These are phyloP conservation scores for Xylaria polymorpha DNA, from an alignment of 2,329 filamentous ascomycete genomes.

Conservation along the genomic window DNA sequence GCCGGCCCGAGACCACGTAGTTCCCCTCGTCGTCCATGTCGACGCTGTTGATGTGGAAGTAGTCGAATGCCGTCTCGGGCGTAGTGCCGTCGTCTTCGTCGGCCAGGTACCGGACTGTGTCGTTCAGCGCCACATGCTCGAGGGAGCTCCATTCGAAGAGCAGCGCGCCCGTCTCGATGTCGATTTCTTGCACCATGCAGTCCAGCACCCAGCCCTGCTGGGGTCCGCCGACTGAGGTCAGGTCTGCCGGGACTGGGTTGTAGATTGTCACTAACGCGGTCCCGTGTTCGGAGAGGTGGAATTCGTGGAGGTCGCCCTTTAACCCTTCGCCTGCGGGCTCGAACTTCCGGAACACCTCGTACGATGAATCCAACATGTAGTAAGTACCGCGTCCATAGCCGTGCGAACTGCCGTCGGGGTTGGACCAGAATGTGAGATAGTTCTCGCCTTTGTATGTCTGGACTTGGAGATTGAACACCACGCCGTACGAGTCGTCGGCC, in stretches of 20 bases:
- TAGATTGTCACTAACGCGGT: constrained; percentile 41
- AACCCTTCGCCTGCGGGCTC: constrained; percentile 45
- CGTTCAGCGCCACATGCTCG: constrained; percentile 33
- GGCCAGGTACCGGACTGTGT: constrained; percentile 35
- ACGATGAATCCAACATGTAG: constrained; percentile 51
- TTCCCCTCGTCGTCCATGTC: constrained; percentile 51
- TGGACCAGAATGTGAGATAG: constrained; percentile 54
- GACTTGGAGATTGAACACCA: constrained; percentile 40
- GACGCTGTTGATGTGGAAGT: constrained; percentile 55
- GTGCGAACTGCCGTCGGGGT: constrained; percentile 42
- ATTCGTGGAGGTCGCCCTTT: constrained; percentile 48
- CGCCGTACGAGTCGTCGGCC: constrained; percentile 36
- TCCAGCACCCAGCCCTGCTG: constrained; percentile 40
- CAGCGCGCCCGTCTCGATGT: constrained; percentile 42
- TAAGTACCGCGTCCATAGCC: constrained; percentile 43
- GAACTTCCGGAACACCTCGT: constrained; percentile 53
- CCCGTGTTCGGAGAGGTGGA: constrained; percentile 39
- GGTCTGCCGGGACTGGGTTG: constrained; percentile 39
- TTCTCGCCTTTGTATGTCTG: constrained; percentile 50
- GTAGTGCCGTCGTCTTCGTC: constrained; percentile 40
- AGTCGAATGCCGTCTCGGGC: constrained; percentile 49
- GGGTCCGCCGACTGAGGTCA: constrained; percentile 39
- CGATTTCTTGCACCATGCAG: constrained; percentile 41
- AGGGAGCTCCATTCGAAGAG: constrained; percentile 42
- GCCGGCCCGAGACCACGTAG: constrained; percentile 53